Evolutionary conservation across 1,284 basidiomycete genomes (phyloP).

Genomic region (Phylloboletellus chloephorus): DNA sequence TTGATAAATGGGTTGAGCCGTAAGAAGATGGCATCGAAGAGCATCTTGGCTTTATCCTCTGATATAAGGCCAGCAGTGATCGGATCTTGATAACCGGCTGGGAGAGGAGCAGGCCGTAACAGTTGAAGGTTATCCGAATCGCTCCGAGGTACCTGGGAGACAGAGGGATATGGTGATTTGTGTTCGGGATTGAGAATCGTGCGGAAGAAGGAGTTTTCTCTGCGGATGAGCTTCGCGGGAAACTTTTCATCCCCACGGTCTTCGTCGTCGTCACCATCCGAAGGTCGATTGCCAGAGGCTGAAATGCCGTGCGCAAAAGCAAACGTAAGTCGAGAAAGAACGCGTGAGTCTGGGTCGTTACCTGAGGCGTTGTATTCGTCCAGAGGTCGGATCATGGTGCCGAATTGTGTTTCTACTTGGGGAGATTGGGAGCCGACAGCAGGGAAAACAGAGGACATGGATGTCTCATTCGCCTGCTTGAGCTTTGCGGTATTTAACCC

Average conservation of each 20-base stretch:
- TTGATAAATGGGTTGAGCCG: conserved; percentile 82
- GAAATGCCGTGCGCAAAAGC: conserved; percentile 27
- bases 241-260: conserved; percentile 55
- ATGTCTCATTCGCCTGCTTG: conserved; percentile 40
- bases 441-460: conserved; percentile 29
- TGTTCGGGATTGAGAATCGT: conserved; percentile 73
- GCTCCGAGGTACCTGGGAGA: conserved; percentile 21
- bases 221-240: conserved; percentile 63
- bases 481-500: conserved; percentile 71
- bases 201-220: conserved; percentile 73
- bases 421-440: conserved; percentile 33
- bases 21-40: conserved; percentile 72
- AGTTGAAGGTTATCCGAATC: conserved; percentile 32
- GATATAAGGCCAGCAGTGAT: conserved; percentile 62
- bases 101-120: conserved; percentile 34
- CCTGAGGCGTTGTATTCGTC: conserved; percentile 34
- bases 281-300: conserved; percentile 38
- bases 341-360: conserved; percentile 28
- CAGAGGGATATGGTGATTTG: conserved; percentile 37
- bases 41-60: conserved; percentile 58
- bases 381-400: conserved; percentile 28
- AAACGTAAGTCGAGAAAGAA: conserved; percentile 12
- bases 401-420: conserved; percentile 30
- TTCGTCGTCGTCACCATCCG: conserved; percentile 58
- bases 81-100: conserved; percentile 52